Evolutionary conservation across 768 basidiomycete genomes (phyloP).

Genomic region (Lentinus brumalis): DNA sequence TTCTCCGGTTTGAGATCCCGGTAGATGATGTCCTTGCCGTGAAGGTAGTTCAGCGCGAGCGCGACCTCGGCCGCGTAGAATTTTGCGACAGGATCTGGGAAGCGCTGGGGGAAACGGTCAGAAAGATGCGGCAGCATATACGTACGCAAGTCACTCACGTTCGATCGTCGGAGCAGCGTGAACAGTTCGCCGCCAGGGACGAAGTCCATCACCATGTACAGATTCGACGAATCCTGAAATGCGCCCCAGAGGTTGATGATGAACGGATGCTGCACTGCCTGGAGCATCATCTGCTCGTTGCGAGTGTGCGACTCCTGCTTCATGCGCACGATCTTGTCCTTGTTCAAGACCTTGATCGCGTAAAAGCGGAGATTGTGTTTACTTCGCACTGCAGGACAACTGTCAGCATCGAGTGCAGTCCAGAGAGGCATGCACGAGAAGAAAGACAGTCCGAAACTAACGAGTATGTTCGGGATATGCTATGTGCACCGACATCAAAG

Average conservation of each 20-base stretch:
- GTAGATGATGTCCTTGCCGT: conserved; percentile 87
- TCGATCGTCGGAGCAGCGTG: conserved; percentile 87
- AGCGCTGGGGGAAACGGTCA: conserved; percentile 56
- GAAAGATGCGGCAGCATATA: neutral
- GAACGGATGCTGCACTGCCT: conserved; percentile 86
- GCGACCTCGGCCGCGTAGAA: conserved; percentile 98
- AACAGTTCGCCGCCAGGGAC: conserved; percentile 97
- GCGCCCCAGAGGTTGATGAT: conserved; percentile 96
- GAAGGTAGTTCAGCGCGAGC: conserved; percentile 88
- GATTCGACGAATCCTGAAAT: conserved; percentile 88
- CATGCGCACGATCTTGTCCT: conserved; percentile 87
- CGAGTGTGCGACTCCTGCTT: conserved; percentile 99
- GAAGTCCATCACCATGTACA: conserved; percentile 99
- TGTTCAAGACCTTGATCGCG: conserved; percentile 92
- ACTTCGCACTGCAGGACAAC: conserved; percentile 65
- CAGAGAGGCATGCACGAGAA: no score
- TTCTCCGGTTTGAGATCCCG: conserved; percentile 99
- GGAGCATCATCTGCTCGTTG: conserved; percentile 88
- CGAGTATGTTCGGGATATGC: no score
- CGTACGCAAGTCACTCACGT: conserved; percentile 49
- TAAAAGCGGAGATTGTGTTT: conserved; percentile 96
- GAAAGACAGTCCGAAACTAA: no score
- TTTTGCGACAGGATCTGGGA: conserved; percentile 96
- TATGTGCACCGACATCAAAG: no score
- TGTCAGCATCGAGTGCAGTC: neutral